Evolutionary conservation across 129 eudicot genomes (phyloP).

Genomic region (Mikania micrantha): DNA sequence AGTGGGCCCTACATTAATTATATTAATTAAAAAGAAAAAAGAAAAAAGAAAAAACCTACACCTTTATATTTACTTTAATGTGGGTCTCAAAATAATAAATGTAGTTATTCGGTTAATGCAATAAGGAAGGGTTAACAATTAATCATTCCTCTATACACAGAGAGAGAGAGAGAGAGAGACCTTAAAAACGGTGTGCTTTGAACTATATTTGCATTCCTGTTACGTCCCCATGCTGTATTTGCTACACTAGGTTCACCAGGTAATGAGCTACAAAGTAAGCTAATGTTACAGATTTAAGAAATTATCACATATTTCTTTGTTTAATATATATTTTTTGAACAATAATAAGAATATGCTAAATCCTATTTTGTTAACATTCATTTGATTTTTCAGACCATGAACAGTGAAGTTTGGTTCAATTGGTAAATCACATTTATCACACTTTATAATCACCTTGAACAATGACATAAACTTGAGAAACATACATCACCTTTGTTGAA

Average conservation of each 20-base stretch:
- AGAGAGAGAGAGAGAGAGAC: conserved; percentile 11
- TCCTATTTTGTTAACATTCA: conserved; percentile 45
- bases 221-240: conserved; percentile 45
- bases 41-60: no score
- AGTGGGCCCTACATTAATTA: no score
- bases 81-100: no score
- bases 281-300: background rate
- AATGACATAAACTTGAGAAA: conserved; percentile 74
- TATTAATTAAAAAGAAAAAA: no score
- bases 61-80: no score
- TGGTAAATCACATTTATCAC: conserved; percentile 96
- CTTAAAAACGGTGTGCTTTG: conserved; percentile 88
- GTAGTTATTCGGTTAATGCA: no score
- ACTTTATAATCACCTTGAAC: conserved; percentile 96
- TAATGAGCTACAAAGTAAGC: background rate
- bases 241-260: no score
- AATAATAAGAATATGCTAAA: background rate
- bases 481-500: conserved; percentile 63
- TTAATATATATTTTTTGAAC: background rate
- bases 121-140: no score
- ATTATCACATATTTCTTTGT: background rate
- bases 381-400: conserved; percentile 67
- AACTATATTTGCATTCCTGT: conserved; percentile 63
- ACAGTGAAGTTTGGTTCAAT: conserved; percentile 87
- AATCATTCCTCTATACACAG: no score